These are phyloP conservation scores for Cercospora sp. DNA, from an alignment of 2,329 filamentous ascomycete genomes.

Conservation along the genomic window DNA sequence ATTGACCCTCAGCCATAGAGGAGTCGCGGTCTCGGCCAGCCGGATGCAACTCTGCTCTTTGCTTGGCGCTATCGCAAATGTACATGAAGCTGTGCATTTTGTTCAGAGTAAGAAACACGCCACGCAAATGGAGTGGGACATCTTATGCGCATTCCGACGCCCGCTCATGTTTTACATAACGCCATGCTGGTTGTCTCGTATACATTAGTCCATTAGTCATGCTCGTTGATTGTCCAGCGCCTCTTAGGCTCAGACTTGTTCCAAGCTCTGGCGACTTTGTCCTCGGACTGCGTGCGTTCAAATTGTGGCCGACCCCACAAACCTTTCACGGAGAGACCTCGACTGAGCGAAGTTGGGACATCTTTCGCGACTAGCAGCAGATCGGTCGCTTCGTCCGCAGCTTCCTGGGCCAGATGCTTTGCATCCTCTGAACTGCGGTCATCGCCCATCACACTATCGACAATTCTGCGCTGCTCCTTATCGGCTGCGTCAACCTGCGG, in stretches of 20 bases:
- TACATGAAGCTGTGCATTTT: not conserved
- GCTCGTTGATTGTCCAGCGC: slow-evolving; percentile 28
- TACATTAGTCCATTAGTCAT: slow-evolving; percentile 22
- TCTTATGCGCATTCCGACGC: not conserved
- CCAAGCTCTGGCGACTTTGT: slow-evolving; percentile 20
- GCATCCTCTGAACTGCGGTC: slow-evolving; percentile 12
- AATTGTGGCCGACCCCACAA: slow-evolving; percentile 47
- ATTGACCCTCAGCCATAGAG: not conserved
- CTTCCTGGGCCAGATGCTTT: slow-evolving; percentile 18
- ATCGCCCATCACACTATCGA: slow-evolving; percentile 24
- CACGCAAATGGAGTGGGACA: not conserved
- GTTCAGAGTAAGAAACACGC: not conserved
- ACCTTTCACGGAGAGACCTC: slow-evolving; percentile 40
- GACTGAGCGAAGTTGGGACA: slow-evolving; percentile 27
- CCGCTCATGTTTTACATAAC: not conserved
- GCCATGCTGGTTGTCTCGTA: not conserved
- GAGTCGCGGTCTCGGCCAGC: not conserved
- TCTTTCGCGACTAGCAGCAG: slow-evolving; percentile 23
- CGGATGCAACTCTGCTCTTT: not conserved
- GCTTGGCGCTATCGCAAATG: not conserved
- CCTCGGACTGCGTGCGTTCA: slow-evolving; percentile 19
- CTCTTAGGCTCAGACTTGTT: slow-evolving; percentile 26
- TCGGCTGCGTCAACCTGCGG: slow-evolving; percentile 7
- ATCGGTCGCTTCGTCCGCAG: slow-evolving; percentile 23
- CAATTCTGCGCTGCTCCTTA: slow-evolving; percentile 11